Evolutionary conservation across 371 early-diverging fungal species (phyloP).

Genomic region (Syncephalis plumigaleata): DNA sequence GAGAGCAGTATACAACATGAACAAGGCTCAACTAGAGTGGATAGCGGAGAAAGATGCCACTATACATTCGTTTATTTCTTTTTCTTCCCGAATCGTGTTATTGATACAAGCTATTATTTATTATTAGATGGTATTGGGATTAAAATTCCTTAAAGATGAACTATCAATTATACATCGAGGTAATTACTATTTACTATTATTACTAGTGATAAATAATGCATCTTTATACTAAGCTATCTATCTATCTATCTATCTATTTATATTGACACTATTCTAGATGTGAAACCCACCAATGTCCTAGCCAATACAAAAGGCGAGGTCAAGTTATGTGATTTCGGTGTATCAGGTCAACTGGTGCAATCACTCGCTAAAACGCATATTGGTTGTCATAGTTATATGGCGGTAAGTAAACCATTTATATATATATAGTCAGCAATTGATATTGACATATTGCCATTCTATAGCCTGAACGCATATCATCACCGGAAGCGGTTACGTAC

Average conservation of each 20-base stretch:
- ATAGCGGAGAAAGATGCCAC: no score
- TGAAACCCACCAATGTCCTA: slow-evolving; percentile 90
- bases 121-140: slow-evolving; percentile 61
- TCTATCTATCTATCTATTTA: neutral
- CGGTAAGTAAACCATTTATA: slow-evolving; percentile 27
- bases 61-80: no score
- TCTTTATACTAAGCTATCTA: neutral
- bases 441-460: no score
- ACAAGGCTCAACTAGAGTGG: no score
- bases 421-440: neutral
- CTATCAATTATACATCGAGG: slow-evolving; percentile 81
- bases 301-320: slow-evolving; percentile 72
- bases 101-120: neutral
- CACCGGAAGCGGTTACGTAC: slow-evolving; percentile 35
- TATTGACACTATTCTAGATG: slow-evolving; percentile 27
- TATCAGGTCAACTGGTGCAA: slow-evolving; percentile 72
- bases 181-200: slow-evolving; percentile 3
- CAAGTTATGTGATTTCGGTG: slow-evolving; percentile 87
- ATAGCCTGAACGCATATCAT: slow-evolving; percentile 62
- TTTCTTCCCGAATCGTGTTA: no score
- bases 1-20: no score
- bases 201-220: no score
- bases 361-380: slow-evolving; percentile 86
- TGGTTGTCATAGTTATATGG: slow-evolving; percentile 91
- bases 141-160: slow-evolving; percentile 76